Evolutionary conservation across 2,329 filamentous ascomycete species (phyloP).

Genomic region (Venturia nashicola): DNA sequence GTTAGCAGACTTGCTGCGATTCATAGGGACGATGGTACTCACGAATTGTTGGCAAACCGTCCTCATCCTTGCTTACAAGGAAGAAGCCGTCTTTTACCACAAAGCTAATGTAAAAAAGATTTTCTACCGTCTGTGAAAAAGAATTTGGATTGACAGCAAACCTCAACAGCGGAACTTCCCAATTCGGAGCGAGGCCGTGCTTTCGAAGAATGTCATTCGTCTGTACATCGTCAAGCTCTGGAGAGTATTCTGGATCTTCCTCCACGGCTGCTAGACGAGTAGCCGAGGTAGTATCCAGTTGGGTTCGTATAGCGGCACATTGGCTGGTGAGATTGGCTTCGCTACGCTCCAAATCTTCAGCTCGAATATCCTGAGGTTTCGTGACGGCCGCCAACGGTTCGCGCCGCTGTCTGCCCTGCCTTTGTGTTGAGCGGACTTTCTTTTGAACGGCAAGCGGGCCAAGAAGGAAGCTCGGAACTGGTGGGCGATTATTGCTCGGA

Average conservation of each 20-base stretch:
- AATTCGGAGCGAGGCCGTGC: constrained; percentile 30
- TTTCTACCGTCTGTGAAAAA: constrained; percentile 92
- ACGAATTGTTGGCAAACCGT: constrained; percentile 71
- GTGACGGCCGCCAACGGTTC: constrained; percentile 10
- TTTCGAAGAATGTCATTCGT: constrained; percentile 43
- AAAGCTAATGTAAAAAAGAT: constrained; percentile 94
- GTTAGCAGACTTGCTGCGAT: constrained; percentile 2
- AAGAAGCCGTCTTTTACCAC: constrained; percentile 77
- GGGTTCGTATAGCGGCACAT: constrained; percentile 60
- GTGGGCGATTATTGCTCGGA: constrained; percentile 59
- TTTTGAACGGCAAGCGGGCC: constrained; percentile 86
- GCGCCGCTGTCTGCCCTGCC: constrained; percentile 44
- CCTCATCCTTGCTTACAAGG: constrained; percentile 58
- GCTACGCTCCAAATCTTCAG: constrained; percentile 56
- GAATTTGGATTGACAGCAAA: constrained; percentile 84
- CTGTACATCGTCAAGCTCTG: constrained; percentile 25
- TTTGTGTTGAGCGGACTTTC: constrained; percentile 57
- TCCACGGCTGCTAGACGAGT: constrained; percentile 20
- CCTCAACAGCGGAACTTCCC: constrained; percentile 66
- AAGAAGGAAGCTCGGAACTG: constrained; percentile 71
- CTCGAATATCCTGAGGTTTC: constrained; percentile 59
- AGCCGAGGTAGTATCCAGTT: constrained; percentile 27
- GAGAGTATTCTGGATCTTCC: constrained; percentile 15
- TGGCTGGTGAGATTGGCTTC: constrained; percentile 70
- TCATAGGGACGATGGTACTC: constrained; percentile 27